Conservation (phyloP, 305 asterid species). For the Coffea humblotiana region DNA sequence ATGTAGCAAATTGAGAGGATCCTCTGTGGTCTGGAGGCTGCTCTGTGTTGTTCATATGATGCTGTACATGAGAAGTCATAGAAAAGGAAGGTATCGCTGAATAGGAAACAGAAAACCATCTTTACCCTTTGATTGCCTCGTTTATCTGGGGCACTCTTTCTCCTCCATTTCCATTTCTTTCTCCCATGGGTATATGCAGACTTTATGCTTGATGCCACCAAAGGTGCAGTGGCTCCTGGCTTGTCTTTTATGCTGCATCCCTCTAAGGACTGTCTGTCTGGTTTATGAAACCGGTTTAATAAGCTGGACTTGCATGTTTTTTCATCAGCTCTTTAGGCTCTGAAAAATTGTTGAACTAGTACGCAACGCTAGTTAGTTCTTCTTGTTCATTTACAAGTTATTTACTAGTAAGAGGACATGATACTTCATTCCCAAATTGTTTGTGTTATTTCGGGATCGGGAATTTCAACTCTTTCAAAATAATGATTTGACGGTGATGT, state of each 20-base stretch:
- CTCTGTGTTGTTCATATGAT: not conserved
- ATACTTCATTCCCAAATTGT: no score
- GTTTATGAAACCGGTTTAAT: not conserved
- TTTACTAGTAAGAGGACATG: no score
- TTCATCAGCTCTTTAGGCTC: no score
- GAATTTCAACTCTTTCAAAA: no score
- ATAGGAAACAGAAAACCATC: not conserved
- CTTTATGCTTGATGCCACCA: no score
- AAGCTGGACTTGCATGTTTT: not conserved
- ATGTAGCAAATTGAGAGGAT: slow-evolving; percentile 6
- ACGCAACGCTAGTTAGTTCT: no score
- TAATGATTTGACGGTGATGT: no score
- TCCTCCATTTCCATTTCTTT: not conserved
- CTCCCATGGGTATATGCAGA: not conserved
- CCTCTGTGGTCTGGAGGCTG: not conserved
- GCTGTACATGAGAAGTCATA: slow-evolving; percentile 9
- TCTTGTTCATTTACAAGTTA: no score
- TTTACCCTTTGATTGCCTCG: not conserved
- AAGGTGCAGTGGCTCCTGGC: not conserved
- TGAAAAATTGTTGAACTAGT: no score
- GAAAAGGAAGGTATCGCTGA: not conserved
- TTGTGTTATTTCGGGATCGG: no score
- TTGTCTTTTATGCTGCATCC: no score
- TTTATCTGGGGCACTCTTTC: not conserved
- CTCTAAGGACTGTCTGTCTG: not conserved